Conservation (phyloP, 2,329 filamentous ascomycete genomes). For the Verticillium nubilum region DNA sequence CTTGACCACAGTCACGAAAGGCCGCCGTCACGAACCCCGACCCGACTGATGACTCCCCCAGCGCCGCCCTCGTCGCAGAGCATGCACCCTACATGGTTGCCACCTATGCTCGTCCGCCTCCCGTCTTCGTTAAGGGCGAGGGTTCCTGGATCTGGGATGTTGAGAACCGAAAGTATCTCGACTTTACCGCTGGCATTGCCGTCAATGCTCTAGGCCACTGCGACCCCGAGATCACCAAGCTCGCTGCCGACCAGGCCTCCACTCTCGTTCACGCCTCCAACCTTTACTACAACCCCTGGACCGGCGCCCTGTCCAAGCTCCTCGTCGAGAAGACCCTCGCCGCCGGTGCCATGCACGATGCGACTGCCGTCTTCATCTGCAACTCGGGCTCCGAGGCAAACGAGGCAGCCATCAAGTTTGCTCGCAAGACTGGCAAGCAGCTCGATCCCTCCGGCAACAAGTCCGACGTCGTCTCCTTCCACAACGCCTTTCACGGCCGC, state of each 20-base stretch:
- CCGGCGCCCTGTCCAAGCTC: conserved; percentile 78
- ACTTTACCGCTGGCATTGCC: conserved; percentile 93
- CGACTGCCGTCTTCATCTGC: conserved; percentile 79
- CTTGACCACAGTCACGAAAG: conserved; percentile 19
- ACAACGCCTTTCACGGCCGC: conserved; percentile 89
- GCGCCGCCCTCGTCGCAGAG: conserved; percentile 66
- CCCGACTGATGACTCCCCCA: conserved; percentile 67
- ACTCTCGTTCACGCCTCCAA: conserved; percentile 90
- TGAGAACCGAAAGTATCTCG: conserved; percentile 83
- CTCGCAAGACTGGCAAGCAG: conserved; percentile 81
- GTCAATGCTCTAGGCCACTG: conserved; percentile 91
- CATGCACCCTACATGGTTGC: conserved; percentile 88
- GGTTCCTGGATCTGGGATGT: conserved; percentile 88
- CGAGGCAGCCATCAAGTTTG: conserved; percentile 96
- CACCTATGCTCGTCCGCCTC: conserved; percentile 85
- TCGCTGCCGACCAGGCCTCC: conserved; percentile 73
- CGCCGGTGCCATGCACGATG: conserved; percentile 77
- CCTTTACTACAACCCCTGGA: conserved; percentile 96
- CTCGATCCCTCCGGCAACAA: conserved; percentile 68
- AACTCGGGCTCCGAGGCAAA: conserved; percentile 98
- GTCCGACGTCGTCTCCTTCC: conserved; percentile 82
- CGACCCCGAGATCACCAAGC: conserved; percentile 68
- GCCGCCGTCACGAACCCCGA: conserved; percentile 58
- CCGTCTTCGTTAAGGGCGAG: conserved; percentile 82
- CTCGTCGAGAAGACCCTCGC: conserved; percentile 76